Conservation (phyloP, 768 basidiomycete species). For the Tulasnella sp. region DNA sequence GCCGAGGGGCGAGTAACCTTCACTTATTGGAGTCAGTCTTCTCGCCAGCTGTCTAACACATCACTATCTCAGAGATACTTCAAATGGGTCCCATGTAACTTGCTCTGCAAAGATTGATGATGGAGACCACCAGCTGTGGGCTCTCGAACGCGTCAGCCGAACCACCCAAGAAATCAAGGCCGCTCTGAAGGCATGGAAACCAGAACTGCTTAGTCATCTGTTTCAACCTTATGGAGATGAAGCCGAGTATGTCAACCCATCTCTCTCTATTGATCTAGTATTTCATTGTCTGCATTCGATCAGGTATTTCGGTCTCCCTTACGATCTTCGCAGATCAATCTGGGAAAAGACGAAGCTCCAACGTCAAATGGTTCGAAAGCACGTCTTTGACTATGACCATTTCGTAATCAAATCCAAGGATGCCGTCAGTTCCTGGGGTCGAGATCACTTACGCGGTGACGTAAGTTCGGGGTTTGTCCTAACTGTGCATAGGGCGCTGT, state of each 20-base stretch:
- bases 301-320: neutral
- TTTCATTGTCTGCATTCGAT: neutral
- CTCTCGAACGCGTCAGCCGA: neutral
- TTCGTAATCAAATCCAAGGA: slow-evolving; percentile 7
- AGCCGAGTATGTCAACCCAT: neutral
- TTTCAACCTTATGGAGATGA: neutral
- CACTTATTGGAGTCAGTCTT: neutral
- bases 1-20: neutral
- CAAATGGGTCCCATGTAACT: neutral
- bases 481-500: neutral
- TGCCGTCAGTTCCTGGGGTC: neutral
- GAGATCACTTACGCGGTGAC: neutral
- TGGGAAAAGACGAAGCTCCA: neutral
- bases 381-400: neutral
- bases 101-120: too few relatives aligned
- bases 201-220: neutral
- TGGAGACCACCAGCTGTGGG: neutral
- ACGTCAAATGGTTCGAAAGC: neutral
- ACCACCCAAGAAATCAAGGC: neutral
- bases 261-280: neutral
- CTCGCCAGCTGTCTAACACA: neutral
- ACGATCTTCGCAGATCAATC: neutral
- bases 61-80: neutral
- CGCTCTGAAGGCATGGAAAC: neutral
- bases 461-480: neutral